phyloP scores from a whole-genome alignment of 176 grass and related monocot genomes.

The Echinochloa phyllopogon region DNA sequence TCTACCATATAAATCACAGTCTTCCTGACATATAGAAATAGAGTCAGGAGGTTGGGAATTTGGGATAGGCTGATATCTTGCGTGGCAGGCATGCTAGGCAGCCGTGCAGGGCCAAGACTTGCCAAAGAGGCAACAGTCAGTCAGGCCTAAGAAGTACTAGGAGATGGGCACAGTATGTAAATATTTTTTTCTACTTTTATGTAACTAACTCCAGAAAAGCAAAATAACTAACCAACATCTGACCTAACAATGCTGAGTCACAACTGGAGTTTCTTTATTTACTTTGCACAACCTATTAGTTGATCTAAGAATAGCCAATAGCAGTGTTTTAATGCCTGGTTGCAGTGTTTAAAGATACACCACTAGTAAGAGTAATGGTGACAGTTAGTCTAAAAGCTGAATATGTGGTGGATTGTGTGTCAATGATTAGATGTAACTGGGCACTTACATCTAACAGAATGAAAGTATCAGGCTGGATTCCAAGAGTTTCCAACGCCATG shows the following conservation, averaged over 20 bases:
- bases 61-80: too few species aligned
- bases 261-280: not conserved
- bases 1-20: too few species aligned
- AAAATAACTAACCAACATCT: not conserved
- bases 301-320: not conserved
- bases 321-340: not conserved
- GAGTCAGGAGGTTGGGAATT: too few species aligned
- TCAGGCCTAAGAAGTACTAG: too few species aligned
- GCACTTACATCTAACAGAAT: slow-evolving; percentile 85
- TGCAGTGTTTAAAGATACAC: not conserved
- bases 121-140: too few species aligned
- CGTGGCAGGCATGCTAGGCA: too few species aligned
- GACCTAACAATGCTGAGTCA: not conserved
- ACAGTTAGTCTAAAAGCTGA: not conserved
- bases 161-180: not conserved
- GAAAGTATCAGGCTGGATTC: slow-evolving; percentile 82
- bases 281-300: slow-evolving; percentile 3
- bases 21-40: too few species aligned
- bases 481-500: slow-evolving; percentile 84
- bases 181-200: not conserved
- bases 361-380: slow-evolving; percentile 1
- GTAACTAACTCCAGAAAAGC: not conserved
- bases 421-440: not conserved
- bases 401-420: not conserved
- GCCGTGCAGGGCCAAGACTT: too few species aligned